Evolutionary conservation across 2,329 filamentous ascomycete species (phyloP).

Genomic region (Phialophora chinensis): DNA sequence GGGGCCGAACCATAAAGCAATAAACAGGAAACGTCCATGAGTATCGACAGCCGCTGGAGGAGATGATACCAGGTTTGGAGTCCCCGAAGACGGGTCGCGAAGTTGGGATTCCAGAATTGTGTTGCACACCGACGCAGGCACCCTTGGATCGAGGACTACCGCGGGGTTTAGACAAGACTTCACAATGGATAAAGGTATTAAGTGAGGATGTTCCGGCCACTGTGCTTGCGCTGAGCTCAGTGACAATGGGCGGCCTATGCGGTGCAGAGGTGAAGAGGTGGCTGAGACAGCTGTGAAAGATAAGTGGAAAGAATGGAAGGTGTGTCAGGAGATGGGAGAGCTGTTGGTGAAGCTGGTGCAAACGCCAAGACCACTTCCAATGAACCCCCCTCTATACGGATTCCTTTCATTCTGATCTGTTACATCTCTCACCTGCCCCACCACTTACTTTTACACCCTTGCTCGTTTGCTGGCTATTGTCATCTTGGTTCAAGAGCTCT

Average conservation of each 20-base stretch:
- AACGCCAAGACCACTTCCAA: slow-evolving; percentile 1
- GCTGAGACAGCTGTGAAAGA: not conserved
- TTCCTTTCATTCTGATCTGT: not conserved
- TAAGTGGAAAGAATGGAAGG: not conserved
- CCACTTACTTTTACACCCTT: not conserved
- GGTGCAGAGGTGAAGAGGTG: not conserved
- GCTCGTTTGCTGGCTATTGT: slow-evolving; percentile 12
- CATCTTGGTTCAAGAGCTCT: not conserved
- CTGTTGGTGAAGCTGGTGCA: not conserved
- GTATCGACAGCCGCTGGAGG: not conserved
- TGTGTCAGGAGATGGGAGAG: not conserved
- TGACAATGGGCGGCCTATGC: not conserved
- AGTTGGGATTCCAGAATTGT: not conserved
- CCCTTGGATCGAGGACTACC: not conserved
- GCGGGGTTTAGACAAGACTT: not conserved
- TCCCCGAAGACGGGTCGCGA: not conserved
- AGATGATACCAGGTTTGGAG: not conserved
- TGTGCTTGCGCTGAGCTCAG: not conserved
- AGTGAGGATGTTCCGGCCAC: not conserved
- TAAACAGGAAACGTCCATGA: not conserved
- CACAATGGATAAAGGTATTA: not conserved
- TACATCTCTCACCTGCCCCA: not conserved
- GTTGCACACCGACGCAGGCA: not conserved
- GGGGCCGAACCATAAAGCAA: not conserved
- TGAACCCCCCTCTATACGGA: not conserved